Percentiles rank a stretch among this genome's conserved stretches.
These are phyloP conservation scores for Paragyromitra xinjiangensis DNA, from an alignment of 495 filamentous ascomycete species.

Conservation along the genomic window DNA sequence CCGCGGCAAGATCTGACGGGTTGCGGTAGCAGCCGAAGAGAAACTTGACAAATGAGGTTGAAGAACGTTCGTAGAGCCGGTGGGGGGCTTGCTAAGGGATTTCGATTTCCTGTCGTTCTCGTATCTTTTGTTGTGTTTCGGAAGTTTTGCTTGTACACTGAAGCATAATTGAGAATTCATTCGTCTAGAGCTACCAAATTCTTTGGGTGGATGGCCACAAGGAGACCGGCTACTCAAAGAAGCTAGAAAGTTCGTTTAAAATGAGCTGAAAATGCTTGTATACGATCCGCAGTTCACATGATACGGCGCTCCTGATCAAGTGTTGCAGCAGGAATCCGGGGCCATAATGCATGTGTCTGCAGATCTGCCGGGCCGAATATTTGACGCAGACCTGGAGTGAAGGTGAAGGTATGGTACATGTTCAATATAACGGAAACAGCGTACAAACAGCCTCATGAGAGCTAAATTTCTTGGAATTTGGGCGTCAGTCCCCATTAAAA, in stretches of 20 bases:
- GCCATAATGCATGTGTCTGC: neutral
- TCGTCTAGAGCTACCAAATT: neutral
- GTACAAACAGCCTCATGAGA: neutral
- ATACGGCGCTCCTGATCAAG: neutral
- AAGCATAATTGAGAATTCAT: neutral
- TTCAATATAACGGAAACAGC: neutral
- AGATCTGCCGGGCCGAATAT: constrained; percentile 20
- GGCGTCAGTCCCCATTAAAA: neutral
- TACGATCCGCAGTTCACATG: constrained; percentile 10
- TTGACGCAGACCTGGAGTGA: constrained; percentile 2
- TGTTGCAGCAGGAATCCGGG: neutral
- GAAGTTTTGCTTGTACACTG: neutral
- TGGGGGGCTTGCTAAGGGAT: neutral
- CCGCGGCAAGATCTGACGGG: constrained; percentile 34
- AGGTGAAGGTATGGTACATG: neutral
- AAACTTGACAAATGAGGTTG: constrained; percentile 1
- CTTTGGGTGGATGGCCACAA: neutral
- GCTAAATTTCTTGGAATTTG: neutral
- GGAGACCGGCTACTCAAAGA: neutral
- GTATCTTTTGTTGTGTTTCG: neutral
- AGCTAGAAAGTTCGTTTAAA: neutral
- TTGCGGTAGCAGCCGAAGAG: constrained; percentile 16
- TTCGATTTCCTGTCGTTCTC: neutral
- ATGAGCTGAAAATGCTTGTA: constrained; percentile 1
- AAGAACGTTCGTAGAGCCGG: neutral